A percentile compares a stretch with the other conserved stretches of the same genome.
phyloP scores from a whole-genome alignment of 495 filamentous ascomycete species.

The Aspergillus diversus region DNA sequence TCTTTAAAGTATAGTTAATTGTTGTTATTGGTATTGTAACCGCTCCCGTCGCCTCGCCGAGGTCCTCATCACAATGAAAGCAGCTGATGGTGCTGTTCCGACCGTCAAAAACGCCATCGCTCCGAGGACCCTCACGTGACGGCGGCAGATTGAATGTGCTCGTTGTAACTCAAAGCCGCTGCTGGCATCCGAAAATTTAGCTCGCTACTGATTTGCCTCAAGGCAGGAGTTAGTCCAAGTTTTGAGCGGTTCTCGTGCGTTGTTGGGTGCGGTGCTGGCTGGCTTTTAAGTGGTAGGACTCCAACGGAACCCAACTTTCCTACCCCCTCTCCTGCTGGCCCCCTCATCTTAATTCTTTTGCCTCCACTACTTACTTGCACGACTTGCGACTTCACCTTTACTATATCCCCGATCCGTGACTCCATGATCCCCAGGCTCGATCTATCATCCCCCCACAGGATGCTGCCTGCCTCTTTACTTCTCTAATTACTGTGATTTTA shows the following conservation, averaged over 20 bases:
- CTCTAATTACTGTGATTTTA: conserved; percentile 5
- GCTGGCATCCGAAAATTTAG: conserved; percentile 16
- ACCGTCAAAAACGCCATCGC: background rate
- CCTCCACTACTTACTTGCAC: background rate
- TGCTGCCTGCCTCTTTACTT: conserved; percentile 9
- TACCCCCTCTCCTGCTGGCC: background rate
- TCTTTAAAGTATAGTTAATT: too few species aligned
- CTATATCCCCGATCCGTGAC: background rate
- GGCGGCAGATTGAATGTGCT: conserved; percentile 1
- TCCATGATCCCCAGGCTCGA: background rate
- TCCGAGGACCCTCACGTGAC: conserved; percentile 1
- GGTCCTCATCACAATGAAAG: background rate
- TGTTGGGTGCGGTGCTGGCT: conserved; percentile 1
- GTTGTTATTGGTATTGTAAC: background rate
- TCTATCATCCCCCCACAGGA: conserved; percentile 18
- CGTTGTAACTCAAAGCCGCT: conserved; percentile 9
- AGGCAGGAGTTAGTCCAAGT: background rate
- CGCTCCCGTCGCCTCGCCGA: background rate
- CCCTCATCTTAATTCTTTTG: conserved; percentile 6
- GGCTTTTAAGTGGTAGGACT: conserved; percentile 1
- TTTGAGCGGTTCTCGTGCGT: background rate
- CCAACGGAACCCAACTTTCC: conserved; percentile 3
- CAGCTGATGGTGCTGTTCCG: background rate
- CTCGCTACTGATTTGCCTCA: background rate
- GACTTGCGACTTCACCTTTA: background rate